A percentile compares a stretch with the other conserved stretches of the same genome.
Conservation (phyloP, 805 yeast genomes). For the Clavispora phyllophila region DNA sequence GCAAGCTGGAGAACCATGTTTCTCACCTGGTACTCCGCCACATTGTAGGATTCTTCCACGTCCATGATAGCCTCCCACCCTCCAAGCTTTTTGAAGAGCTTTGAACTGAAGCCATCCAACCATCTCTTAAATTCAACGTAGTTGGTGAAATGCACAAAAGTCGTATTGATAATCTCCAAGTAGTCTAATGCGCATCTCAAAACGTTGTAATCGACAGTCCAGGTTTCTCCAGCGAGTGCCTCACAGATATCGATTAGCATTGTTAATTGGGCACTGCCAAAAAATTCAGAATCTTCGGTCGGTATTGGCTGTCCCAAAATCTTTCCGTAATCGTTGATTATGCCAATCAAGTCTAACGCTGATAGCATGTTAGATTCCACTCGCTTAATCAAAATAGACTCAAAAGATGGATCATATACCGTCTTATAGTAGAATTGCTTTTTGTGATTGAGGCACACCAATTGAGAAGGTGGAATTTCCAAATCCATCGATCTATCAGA, state of each 20-base stretch:
- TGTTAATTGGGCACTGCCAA: conserved; percentile 11
- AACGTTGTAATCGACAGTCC: conserved; percentile 26
- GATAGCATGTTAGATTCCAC: conserved; percentile 22
- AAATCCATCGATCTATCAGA: conserved; percentile 37
- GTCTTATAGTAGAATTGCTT: conserved; percentile 46
- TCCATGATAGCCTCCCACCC: conserved; percentile 21
- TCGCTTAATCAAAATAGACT: conserved; percentile 9
- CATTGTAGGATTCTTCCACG: conserved; percentile 12
- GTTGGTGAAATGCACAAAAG: conserved; percentile 26
- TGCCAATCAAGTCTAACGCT: conserved; percentile 28
- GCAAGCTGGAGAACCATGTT: conserved; percentile 40
- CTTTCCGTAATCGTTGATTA: conserved; percentile 38
- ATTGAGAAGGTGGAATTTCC: conserved; percentile 24
- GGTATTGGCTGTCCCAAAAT: conserved; percentile 25
- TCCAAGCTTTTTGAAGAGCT: conserved; percentile 21
- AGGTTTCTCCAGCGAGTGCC: conserved; percentile 17
- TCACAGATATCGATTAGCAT: conserved; percentile 30
- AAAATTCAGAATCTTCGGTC: conserved; percentile 20
- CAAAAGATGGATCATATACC: conserved; percentile 33
- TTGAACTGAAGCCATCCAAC: conserved; percentile 14
- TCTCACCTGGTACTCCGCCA: conserved; percentile 41
- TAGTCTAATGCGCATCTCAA: conserved; percentile 32
- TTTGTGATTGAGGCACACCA: conserved; percentile 41
- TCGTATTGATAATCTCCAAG: conserved; percentile 28
- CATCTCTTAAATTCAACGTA: conserved; percentile 21